Evolutionary conservation across 1,284 basidiomycete genomes (phyloP), one percentile per base, ranked within the genome.

Genomic region (Rhodotorula sp.): DNA sequence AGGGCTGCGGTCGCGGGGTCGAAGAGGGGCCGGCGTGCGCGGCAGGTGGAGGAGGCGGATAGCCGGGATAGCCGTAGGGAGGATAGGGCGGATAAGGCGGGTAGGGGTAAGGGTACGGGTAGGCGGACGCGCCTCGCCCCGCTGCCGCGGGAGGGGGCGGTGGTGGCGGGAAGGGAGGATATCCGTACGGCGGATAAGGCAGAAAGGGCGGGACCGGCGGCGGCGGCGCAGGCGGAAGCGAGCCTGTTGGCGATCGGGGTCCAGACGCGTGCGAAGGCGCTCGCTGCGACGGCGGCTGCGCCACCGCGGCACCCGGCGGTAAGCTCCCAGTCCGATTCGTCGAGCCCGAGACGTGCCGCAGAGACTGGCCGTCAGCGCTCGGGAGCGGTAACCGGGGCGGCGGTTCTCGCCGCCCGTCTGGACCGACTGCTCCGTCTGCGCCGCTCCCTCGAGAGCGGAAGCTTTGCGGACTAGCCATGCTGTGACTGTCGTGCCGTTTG

Each of bases 381-480:
- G 14, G 56, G 14, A 21, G 19, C 55, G 55, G 55, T 41, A 57
- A 41, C 41, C 19, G 25, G 25, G 27, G n/a, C 5, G 46, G 46
- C 27, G 19, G 7, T 9, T 52, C 49, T 19, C 42, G 41, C 21
- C 23, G 7, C 7, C 2, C 60, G 4, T 45, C 42, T 9, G 25
- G 12, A n/a, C 12, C 52, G 12, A 41, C 7, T 19, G 27, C 25
- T 12, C 41, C 45, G 45, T 55, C 46, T 46, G 42, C 63, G 8
- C 63, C 68, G 44, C 34, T 63, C 14, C 70, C 70, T 25, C 70
- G 66, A 34, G 53, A 57, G 21, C 34, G 25, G 55, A 72, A 72
- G 12, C 58, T 62, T 19, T 61, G 63, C 53, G 70, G 70, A n/a
- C 66, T 71, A n/a, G 70, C 70, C 54, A 72, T 72, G n/a, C 25